Percentiles rank a stretch among this genome's conserved stretches.
These are phyloP conservation scores for Kockiozyma suomiensis DNA, from an alignment of 805 yeast genomes.

Conservation along the genomic window DNA sequence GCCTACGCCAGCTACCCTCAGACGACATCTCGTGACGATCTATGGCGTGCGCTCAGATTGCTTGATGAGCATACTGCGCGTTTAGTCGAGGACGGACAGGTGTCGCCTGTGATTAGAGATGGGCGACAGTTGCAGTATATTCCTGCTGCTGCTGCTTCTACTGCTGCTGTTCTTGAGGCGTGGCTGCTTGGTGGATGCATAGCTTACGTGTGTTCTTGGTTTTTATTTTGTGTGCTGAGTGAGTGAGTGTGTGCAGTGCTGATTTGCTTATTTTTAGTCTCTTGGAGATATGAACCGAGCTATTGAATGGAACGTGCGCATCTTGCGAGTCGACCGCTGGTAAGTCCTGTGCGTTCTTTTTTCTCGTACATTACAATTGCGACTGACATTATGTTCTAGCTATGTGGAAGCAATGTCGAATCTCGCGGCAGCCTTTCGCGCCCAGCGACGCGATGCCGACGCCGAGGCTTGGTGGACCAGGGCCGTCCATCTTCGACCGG, in stretches of 20 bases:
- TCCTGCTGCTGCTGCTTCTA: slow-evolving; percentile 8
- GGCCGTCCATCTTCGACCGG: slow-evolving; percentile 33
- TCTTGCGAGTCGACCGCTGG: slow-evolving; percentile 26
- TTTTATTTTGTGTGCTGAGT: not conserved
- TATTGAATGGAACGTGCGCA: slow-evolving; percentile 28
- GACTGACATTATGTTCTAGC: slow-evolving; percentile 13
- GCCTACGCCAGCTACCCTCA: slow-evolving; percentile 25
- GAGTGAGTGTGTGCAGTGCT: no score
- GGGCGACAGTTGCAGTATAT: not conserved
- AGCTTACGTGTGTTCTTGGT: slow-evolving; percentile 34
- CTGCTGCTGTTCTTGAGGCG: slow-evolving; percentile 22
- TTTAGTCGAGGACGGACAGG: slow-evolving; percentile 7
- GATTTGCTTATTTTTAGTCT: slow-evolving; percentile 3
- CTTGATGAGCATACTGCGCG: slow-evolving; percentile 21
- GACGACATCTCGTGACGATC: slow-evolving; percentile 23
- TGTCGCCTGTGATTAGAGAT: slow-evolving; percentile 6
- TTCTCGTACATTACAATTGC: not conserved
- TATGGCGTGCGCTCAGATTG: slow-evolving; percentile 17
- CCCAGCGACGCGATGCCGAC: slow-evolving; percentile 26
- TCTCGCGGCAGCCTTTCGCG: slow-evolving; percentile 35
- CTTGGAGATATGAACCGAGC: slow-evolving; percentile 29
- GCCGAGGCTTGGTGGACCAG: slow-evolving; percentile 38
- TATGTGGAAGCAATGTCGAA: slow-evolving; percentile 38
- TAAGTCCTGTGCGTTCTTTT: slow-evolving; percentile 3
- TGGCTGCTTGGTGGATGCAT: slow-evolving; percentile 39